A percentile compares a stretch with the other conserved stretches of the same genome.
Conservation (phyloP, 148 eudicot genomes). For the Euryodendron excelsum region DNA sequence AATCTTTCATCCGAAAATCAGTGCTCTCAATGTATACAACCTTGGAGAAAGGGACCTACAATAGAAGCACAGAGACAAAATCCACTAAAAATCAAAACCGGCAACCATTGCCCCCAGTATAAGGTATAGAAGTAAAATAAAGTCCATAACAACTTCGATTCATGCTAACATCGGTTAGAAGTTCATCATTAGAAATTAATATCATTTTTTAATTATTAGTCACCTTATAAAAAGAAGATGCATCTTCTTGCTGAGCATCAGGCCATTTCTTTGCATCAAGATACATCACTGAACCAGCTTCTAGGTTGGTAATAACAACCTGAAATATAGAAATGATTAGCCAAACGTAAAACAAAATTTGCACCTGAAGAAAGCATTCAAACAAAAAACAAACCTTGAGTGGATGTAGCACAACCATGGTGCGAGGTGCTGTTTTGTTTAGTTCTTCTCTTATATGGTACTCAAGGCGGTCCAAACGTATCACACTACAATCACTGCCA, state of each 20-base stretch:
- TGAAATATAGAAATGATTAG: slow-evolving; percentile 23
- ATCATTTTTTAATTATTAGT: too few relatives aligned
- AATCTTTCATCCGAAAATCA: slow-evolving; percentile 88
- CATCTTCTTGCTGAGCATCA: slow-evolving; percentile 71
- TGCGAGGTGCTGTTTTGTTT: slow-evolving; percentile 73
- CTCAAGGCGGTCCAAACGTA: slow-evolving; percentile 75
- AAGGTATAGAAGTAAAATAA: too few relatives aligned
- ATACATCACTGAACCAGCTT: slow-evolving; percentile 58
- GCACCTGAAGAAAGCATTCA: background rate
- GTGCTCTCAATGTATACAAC: slow-evolving; percentile 89
- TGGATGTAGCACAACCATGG: slow-evolving; percentile 85
- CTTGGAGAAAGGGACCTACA: slow-evolving; percentile 79
- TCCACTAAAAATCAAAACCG: background rate
- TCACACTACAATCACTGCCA: slow-evolving; percentile 82
- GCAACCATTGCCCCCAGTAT: too few relatives aligned
- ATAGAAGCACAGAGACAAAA: slow-evolving; percentile 7
- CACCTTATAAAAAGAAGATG: slow-evolving; percentile 79
- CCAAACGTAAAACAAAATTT: slow-evolving; percentile 8
- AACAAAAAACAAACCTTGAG: slow-evolving; percentile 59
- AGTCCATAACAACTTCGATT: background rate
- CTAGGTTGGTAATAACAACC: slow-evolving; percentile 94
- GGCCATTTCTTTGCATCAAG: slow-evolving; percentile 99
- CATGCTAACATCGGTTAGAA: background rate
- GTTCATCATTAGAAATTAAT: too few relatives aligned
- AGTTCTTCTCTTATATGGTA: slow-evolving; percentile 90